A percentile compares a stretch with the other conserved stretches of the same genome.
Conservation (phyloP, 306 rosid genomes). For the Pachyrhizus erosus region DNA sequence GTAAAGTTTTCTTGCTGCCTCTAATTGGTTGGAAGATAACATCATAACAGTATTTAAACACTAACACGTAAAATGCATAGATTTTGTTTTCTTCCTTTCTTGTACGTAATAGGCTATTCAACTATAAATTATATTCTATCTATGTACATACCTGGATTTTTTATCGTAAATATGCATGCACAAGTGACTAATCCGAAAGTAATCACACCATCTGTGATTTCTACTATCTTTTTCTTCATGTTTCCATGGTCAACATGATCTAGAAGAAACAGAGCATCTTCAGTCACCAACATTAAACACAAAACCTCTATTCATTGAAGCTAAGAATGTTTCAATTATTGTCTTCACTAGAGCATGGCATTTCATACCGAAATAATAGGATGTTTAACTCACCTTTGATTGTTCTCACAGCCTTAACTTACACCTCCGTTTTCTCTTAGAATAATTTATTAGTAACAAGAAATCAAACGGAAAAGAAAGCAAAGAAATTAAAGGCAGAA, state of each 20-base stretch:
- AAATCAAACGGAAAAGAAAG: background rate
- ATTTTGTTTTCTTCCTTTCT: background rate
- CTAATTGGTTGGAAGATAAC: background rate
- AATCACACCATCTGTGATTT: background rate
- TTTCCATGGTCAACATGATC: background rate
- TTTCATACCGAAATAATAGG: too few species aligned
- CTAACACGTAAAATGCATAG: background rate
- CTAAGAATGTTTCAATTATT: background rate
- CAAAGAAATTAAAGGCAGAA: background rate
- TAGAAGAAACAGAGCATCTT: background rate
- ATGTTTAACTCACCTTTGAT: too few species aligned
- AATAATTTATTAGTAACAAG: background rate
- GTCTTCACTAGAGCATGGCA: too few species aligned
- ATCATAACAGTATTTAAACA: background rate
- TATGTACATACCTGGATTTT: background rate
- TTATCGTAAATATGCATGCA: background rate
- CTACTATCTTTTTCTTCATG: background rate
- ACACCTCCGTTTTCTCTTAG: background rate
- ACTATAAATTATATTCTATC: background rate
- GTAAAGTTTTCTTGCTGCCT: background rate
- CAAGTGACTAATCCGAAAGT: background rate
- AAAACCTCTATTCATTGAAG: background rate
- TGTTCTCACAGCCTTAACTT: background rate
- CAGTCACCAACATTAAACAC: background rate
- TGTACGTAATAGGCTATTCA: background rate